phyloP scores from a whole-genome alignment of 1,139 yeast species.

The Candida tetrigidarum region DNA sequence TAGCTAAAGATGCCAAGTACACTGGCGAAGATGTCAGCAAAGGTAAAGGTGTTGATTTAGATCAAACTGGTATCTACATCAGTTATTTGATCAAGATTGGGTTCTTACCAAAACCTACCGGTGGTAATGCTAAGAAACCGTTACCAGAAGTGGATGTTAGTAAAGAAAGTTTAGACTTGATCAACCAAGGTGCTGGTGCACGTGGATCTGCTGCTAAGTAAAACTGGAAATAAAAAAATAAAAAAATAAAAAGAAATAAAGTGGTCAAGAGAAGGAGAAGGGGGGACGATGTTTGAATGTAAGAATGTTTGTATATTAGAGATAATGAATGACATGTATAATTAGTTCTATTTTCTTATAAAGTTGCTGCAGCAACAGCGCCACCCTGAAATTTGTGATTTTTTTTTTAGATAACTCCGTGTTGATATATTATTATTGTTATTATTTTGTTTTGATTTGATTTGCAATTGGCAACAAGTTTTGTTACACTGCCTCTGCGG shows the following conservation, averaged over 20 bases:
- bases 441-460: too few species aligned
- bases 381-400: background rate
- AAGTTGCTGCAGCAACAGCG: background rate
- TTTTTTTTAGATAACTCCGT: too few species aligned
- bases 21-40: constrained; percentile 66
- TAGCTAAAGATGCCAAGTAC: constrained; percentile 62
- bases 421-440: too few species aligned
- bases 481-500: too few species aligned
- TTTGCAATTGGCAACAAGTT: too few species aligned
- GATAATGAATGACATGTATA: background rate
- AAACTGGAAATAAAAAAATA: too few species aligned
- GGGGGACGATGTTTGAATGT: background rate
- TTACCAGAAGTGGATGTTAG: constrained; percentile 66
- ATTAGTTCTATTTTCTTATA: background rate
- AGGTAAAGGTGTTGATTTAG: constrained; percentile 73
- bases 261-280: background rate
- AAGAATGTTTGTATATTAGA: background rate
- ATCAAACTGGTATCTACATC: constrained; percentile 74
- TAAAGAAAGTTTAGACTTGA: constrained; percentile 63
- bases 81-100: constrained; percentile 81
- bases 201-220: constrained; percentile 65
- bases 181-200: constrained; percentile 87
- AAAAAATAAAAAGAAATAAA: too few species aligned
- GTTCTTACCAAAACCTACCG: constrained; percentile 67
- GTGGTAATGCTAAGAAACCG: constrained; percentile 33